Evolutionary conservation across 2,329 filamentous ascomycete genomes (phyloP).

Genomic region (Triangularia verruculosa): DNA sequence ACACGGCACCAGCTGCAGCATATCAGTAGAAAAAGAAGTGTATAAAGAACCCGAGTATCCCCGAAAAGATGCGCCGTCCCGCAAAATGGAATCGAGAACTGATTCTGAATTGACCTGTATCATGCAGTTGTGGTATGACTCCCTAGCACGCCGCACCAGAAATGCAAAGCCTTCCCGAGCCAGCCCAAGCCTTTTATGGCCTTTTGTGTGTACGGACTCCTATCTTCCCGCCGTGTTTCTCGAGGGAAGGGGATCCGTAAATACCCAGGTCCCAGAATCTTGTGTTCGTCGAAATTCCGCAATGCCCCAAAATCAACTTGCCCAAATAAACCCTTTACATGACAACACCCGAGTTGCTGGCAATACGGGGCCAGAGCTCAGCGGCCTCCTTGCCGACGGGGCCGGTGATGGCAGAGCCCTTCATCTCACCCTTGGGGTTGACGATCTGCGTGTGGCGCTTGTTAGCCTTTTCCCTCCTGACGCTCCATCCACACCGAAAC

Average conservation of each 20-base stretch:
- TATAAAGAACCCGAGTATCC: constrained; percentile 1
- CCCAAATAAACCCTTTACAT: constrained; percentile 69
- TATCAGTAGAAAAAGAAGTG: neutral
- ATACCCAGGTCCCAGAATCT: constrained; percentile 27
- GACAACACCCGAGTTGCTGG: constrained; percentile 99
- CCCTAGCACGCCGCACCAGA: constrained; percentile 35
- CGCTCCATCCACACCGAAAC: neutral
- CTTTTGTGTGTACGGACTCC: constrained; percentile 19
- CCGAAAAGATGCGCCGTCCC: neutral
- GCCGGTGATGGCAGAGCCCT: constrained; percentile 98
- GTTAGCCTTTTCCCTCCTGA: constrained; percentile 36
- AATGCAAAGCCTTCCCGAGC: constrained; percentile 35
- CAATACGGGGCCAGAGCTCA: constrained; percentile 99
- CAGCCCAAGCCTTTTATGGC: constrained; percentile 30
- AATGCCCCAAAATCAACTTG: constrained; percentile 23
- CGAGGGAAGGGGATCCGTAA: constrained; percentile 23
- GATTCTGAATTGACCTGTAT: constrained; percentile 34
- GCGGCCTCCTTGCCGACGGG: constrained; percentile 99
- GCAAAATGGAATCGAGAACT: constrained; percentile 27
- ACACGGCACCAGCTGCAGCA: neutral
- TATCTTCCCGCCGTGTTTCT: constrained; percentile 22
- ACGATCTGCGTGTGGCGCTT: constrained; percentile 70
- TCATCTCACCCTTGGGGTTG: constrained; percentile 99
- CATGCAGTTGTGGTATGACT: constrained; percentile 35
- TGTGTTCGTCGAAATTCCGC: constrained; percentile 28